A percentile compares a stretch with the other conserved stretches of the same genome.
phyloP scores from a whole-genome alignment of 768 basidiomycete species.

The Termitomyces sp. region DNA sequence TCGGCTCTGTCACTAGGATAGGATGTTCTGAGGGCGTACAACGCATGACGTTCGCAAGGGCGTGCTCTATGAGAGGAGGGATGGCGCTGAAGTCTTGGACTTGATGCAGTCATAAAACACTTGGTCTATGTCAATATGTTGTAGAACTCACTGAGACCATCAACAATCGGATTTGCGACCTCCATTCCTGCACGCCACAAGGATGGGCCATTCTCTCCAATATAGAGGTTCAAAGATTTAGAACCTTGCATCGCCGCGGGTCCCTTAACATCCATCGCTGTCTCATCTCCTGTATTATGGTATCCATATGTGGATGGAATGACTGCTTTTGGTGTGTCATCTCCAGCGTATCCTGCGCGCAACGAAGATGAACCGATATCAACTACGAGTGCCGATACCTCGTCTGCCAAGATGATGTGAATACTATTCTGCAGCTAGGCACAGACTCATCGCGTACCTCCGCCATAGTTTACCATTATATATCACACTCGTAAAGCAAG shows the following conservation, averaged over 20 bases:
- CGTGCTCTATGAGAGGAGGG: slow-evolving; percentile 66
- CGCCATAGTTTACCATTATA: slow-evolving; percentile 82
- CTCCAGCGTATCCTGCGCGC: slow-evolving; percentile 95
- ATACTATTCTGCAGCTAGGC: neutral
- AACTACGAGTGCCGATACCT: slow-evolving; percentile 94
- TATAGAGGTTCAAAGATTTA: slow-evolving; percentile 57
- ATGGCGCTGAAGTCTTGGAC: slow-evolving; percentile 77
- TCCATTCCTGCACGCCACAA: slow-evolving; percentile 92
- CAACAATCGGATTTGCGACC: slow-evolving; percentile 73
- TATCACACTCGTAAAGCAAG: neutral
- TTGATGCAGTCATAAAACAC: slow-evolving; percentile 18
- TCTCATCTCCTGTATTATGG: slow-evolving; percentile 42
- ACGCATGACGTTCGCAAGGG: slow-evolving; percentile 70
- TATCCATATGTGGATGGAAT: slow-evolving; percentile 89
- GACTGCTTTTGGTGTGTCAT: slow-evolving; percentile 91
- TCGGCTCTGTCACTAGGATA: slow-evolving; percentile 87
- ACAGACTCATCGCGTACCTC: slow-evolving; percentile 45
- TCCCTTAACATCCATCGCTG: slow-evolving; percentile 42
- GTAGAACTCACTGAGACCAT: slow-evolving; percentile 69
- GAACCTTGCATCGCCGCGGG: slow-evolving; percentile 25
- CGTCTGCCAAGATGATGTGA: slow-evolving; percentile 48
- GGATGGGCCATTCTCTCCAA: slow-evolving; percentile 85
- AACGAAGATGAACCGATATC: slow-evolving; percentile 90
- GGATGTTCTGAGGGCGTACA: slow-evolving; percentile 83
- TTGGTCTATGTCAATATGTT: neutral